These are phyloP conservation scores for Candida insectalens DNA, from an alignment of 805 yeast species.

Conservation along the genomic window DNA sequence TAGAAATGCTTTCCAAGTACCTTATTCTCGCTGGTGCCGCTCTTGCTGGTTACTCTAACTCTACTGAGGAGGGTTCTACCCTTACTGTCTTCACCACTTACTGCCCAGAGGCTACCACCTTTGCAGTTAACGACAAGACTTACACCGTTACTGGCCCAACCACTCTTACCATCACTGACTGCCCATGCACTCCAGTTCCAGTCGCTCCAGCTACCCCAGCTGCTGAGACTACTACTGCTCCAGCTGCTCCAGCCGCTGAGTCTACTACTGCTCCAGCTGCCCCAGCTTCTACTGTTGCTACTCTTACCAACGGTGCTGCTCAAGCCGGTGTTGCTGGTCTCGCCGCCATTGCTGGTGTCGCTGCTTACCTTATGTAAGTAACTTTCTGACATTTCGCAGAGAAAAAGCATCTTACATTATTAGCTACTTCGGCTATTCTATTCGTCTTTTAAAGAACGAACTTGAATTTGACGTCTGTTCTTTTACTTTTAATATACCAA, in stretches of 20 bases:
- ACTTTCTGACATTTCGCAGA: background rate
- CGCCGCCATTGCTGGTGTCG: slow-evolving; percentile 29
- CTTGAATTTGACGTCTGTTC: too few species aligned
- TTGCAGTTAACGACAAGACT: slow-evolving; percentile 57
- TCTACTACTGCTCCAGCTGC: slow-evolving; percentile 4
- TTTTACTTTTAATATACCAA: too few species aligned
- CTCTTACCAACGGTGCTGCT: slow-evolving; percentile 24
- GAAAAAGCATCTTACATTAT: too few species aligned
- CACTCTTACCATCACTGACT: slow-evolving; percentile 77
- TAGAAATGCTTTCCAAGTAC: slow-evolving; percentile 27
- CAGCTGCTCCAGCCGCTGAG: slow-evolving; percentile 12
- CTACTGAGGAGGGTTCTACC: slow-evolving; percentile 43
- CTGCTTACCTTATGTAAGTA: slow-evolving; percentile 30
- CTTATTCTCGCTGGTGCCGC: slow-evolving; percentile 30
- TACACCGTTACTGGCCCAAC: slow-evolving; percentile 71
- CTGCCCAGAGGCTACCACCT: slow-evolving; percentile 69
- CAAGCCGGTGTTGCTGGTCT: slow-evolving; percentile 30
- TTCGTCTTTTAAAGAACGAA: too few species aligned
- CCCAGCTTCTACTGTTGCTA: slow-evolving; percentile 13
- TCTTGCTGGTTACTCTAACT: slow-evolving; percentile 35
- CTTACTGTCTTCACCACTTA: slow-evolving; percentile 71
- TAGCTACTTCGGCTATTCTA: too few species aligned
- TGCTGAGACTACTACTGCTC: slow-evolving; percentile 9
- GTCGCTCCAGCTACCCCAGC: slow-evolving; percentile 17
- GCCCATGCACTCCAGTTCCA: slow-evolving; percentile 61